Base-by-base conservation (phyloP, 2,329 filamentous ascomycete genomes). In the Clarireedia paspali region DNA sequence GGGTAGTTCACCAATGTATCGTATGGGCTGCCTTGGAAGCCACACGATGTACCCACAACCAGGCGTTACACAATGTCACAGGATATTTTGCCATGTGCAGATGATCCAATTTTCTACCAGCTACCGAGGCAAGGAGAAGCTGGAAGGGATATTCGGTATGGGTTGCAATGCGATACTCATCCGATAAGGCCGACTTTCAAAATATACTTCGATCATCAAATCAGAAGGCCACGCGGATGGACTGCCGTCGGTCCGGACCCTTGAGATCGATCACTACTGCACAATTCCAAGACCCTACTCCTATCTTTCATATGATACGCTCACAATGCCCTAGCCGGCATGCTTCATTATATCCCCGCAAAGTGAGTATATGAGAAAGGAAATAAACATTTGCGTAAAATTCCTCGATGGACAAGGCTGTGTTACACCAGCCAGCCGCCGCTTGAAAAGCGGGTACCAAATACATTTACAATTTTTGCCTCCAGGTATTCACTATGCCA, bases 391-490 rank as follows among this genome's bases (percentile, higher is more conserved):
- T 10, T 45, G 20, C 15, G 15, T 42, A 10, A 34, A 34, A 17
- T 30, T 42, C 9, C 23, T 14, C 14, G 15, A 42, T 23, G 20
- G 17, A 48, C 52, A 54, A 54, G 36, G 45, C 39, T 49, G 44
- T 49, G 34, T 49, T 17, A 49, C 52, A 54, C 23, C 36, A 49
- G 24, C 20, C 45, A 54, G 52, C 45, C 52, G 51, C 51, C 44
- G 45, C 38, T 39, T 45, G 34, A 49, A 45, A 26, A n/a, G 52
- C 52, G 42, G 44, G 24, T 54, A 23, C 36, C 9, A 5, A 39
- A 49, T 30, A 40, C 45, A 39, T 40, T 26, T 49, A 12, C 17
- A 42, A n/a, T 49, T 53, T 49, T 39, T 39, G 40, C 34, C 44
- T 54, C 48, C 24, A 54, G 48, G 4, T 54, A 20, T 12, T 14